phyloP scores from a whole-genome alignment of 2,329 filamentous ascomycete species.

The Claviceps fusiformis region DNA sequence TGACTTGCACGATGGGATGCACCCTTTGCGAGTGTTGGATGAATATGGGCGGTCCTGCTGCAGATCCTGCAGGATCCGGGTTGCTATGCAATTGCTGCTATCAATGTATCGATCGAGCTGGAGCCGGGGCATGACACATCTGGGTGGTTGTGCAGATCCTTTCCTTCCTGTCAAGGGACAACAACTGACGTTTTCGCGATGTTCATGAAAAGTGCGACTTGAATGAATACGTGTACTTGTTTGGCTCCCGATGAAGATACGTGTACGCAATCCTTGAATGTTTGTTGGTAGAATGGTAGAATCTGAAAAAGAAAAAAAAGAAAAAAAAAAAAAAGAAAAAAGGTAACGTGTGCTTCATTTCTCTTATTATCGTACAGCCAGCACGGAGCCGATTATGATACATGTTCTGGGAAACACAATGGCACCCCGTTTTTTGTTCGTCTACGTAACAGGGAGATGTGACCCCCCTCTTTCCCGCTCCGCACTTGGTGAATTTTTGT shows the following conservation, averaged over 20 bases:
- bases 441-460: neutral
- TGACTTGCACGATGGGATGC: too few relatives aligned
- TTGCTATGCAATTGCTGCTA: too few relatives aligned
- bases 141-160: too few relatives aligned
- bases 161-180: too few relatives aligned
- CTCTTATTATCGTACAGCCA: conserved; percentile 6
- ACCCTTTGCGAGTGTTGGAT: too few relatives aligned
- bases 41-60: too few relatives aligned
- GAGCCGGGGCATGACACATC: too few relatives aligned
- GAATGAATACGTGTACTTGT: neutral
- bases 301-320: neutral
- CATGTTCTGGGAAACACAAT: neutral
- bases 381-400: conserved; percentile 1
- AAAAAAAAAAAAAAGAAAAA: too few relatives aligned
- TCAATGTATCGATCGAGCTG: too few relatives aligned
- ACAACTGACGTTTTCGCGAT: too few relatives aligned
- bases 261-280: neutral
- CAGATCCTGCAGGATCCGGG: too few relatives aligned
- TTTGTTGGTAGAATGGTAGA: neutral
- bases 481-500: neutral
- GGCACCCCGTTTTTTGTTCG: neutral
- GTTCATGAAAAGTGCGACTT: too few relatives aligned
- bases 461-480: neutral
- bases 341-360: neutral
- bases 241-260: neutral